A percentile compares a stretch with the other conserved stretches of the same genome.
phyloP scores from a whole-genome alignment of 148 eudicot genomes.

The Silene conica region DNA sequence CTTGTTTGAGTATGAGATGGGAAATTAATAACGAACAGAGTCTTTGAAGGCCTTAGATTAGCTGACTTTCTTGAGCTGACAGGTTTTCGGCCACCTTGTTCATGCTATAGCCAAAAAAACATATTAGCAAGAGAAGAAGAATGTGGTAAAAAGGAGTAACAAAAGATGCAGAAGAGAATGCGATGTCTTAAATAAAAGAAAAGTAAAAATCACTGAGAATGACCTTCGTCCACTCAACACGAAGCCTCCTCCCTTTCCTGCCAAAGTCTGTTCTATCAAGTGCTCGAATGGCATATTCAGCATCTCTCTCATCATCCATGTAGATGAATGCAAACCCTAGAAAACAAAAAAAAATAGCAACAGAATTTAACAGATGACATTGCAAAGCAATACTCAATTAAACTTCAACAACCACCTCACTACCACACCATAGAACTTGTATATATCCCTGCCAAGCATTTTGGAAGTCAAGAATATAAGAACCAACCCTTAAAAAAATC shows the following conservation, averaged over 20 bases:
- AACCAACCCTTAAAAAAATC: neutral
- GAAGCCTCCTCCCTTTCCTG: slow-evolving; percentile 84
- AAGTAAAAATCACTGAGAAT: neutral
- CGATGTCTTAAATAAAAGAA: neutral
- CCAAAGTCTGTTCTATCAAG: slow-evolving; percentile 83
- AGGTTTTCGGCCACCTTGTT: slow-evolving; percentile 29
- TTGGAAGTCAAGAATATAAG: slow-evolving; percentile 8
- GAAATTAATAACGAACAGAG: slow-evolving; percentile 68
- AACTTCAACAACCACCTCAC: slow-evolving; percentile 16
- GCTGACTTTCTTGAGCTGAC: slow-evolving; percentile 29
- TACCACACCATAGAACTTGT: slow-evolving; percentile 9
- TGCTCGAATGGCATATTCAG: slow-evolving; percentile 81
- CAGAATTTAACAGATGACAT: slow-evolving; percentile 15
- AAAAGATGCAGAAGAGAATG: neutral
- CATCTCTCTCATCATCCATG: slow-evolving; percentile 94
- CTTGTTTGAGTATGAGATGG: slow-evolving; percentile 62
- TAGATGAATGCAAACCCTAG: slow-evolving; percentile 85
- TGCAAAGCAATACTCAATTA: neutral
- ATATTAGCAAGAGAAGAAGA: neutral
- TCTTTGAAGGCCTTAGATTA: slow-evolving; percentile 38
- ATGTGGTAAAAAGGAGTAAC: neutral
- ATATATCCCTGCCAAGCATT: slow-evolving; percentile 25
- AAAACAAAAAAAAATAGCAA: slow-evolving; percentile 1
- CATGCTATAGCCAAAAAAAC: slow-evolving; percentile 28
- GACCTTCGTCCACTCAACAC: slow-evolving; percentile 98